A percentile compares a stretch with the other conserved stretches of the same genome.
These are phyloP conservation scores for Sclerotinia spermophila DNA, from an alignment of 2,329 filamentous ascomycete genomes.

Conservation along the genomic window DNA sequence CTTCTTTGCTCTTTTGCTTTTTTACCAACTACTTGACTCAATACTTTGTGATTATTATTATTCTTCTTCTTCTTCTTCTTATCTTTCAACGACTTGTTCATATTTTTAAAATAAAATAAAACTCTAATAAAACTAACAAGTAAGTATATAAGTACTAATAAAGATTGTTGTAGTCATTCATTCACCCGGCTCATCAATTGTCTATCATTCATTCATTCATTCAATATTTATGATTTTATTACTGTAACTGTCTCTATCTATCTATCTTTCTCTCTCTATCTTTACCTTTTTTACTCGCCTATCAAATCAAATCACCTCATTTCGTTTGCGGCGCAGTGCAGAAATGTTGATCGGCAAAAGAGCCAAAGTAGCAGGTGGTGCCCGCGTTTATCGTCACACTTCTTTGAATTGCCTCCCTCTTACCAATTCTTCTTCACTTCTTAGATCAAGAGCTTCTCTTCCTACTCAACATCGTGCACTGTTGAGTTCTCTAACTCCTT, in stretches of 20 bases:
- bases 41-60: too few species aligned
- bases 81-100: not conserved
- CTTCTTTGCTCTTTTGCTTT: not conserved
- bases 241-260: not conserved
- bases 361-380: not conserved
- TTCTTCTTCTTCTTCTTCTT: not conserved
- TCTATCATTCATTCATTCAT: not conserved
- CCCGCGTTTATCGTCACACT: not conserved
- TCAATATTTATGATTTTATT: not conserved
- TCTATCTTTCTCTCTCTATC: not conserved
- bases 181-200: conserved; percentile 4
- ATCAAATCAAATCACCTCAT: not conserved
- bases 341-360: conserved; percentile 18
- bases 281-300: not conserved
- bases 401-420: conserved; percentile 12
- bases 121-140: too few species aligned
- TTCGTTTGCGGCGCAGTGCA: not conserved
- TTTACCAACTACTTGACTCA: not conserved
- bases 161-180: conserved; percentile 14
- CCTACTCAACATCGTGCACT: conserved; percentile 15
- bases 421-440: not conserved
- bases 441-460: conserved; percentile 18
- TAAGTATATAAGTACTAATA: not conserved
- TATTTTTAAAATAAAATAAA: too few species aligned
- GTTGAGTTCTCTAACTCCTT: conserved; percentile 12